phyloP scores from a whole-genome alignment of 371 early-diverging fungal genomes.

The Rhizopus stolonifer region DNA sequence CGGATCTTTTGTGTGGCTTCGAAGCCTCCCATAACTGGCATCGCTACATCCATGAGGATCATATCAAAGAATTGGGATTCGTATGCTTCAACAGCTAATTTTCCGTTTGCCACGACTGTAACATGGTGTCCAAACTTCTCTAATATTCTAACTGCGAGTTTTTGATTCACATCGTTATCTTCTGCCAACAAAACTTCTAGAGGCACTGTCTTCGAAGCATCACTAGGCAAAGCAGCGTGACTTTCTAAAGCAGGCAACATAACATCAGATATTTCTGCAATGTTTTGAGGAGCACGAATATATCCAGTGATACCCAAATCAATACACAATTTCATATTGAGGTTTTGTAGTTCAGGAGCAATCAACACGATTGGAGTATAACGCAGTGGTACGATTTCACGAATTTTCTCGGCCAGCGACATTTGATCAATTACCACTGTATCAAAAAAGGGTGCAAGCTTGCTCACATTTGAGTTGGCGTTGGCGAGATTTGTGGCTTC shows the following conservation, averaged over 20 bases:
- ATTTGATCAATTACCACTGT: slow-evolving; percentile 60
- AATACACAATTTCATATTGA: slow-evolving; percentile 63
- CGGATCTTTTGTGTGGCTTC: slow-evolving; percentile 76
- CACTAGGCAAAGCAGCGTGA: slow-evolving; percentile 58
- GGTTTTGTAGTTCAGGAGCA: slow-evolving; percentile 40
- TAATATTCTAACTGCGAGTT: slow-evolving; percentile 72
- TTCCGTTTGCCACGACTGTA: slow-evolving; percentile 72
- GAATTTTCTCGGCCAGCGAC: slow-evolving; percentile 53
- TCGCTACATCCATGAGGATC: slow-evolving; percentile 81
- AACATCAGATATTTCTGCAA: slow-evolving; percentile 64
- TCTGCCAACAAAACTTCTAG: slow-evolving; percentile 77
- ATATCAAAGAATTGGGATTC: slow-evolving; percentile 59
- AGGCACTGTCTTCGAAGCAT: slow-evolving; percentile 51
- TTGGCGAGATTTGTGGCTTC: slow-evolving; percentile 40
- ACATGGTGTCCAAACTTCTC: slow-evolving; percentile 75
- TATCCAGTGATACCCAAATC: slow-evolving; percentile 66
- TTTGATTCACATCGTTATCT: slow-evolving; percentile 83
- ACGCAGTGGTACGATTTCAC: slow-evolving; percentile 51
- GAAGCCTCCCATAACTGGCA: slow-evolving; percentile 79
- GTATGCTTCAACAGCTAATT: slow-evolving; percentile 72
- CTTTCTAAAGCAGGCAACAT: slow-evolving; percentile 70
- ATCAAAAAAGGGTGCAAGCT: slow-evolving; percentile 48
- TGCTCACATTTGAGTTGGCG: slow-evolving; percentile 14
- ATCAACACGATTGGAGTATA: slow-evolving; percentile 66
- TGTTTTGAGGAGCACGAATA: slow-evolving; percentile 57